Conservation (phyloP, 2,329 filamentous ascomycete species). For the Xylaria sp. region DNA sequence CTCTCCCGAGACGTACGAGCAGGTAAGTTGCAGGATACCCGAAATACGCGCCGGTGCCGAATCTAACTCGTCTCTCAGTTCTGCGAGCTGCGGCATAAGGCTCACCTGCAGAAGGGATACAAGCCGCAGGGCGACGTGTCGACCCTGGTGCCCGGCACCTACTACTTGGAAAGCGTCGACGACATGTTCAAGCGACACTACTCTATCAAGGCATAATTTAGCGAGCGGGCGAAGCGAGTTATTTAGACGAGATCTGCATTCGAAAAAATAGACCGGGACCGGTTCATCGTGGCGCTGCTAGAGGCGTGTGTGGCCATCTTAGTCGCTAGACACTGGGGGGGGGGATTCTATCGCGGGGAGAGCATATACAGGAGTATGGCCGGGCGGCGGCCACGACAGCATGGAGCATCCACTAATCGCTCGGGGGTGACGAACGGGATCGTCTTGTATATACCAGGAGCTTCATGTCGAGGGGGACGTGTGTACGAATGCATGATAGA, state of each 20-base stretch:
- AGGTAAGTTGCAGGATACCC: constrained; percentile 53
- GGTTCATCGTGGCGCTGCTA: constrained; percentile 24
- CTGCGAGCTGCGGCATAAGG: constrained; percentile 80
- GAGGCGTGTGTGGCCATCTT: constrained; percentile 20
- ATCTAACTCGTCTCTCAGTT: constrained; percentile 54
- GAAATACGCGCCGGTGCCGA: neutral
- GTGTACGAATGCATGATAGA: constrained; percentile 29
- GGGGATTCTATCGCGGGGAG: constrained; percentile 22
- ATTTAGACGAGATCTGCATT: constrained; percentile 28
- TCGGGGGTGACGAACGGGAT: constrained; percentile 20
- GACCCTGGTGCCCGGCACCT: constrained; percentile 67
- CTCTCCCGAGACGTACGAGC: constrained; percentile 72
- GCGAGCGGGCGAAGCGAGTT: constrained; percentile 5
- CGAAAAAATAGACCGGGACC: constrained; percentile 31
- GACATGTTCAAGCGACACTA: constrained; percentile 87
- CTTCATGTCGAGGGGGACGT: constrained; percentile 21
- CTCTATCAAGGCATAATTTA: constrained; percentile 67
- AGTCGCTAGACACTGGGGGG: constrained; percentile 26
- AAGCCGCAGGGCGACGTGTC: constrained; percentile 69
- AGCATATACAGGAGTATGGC: constrained; percentile 23
- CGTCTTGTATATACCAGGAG: constrained; percentile 36
- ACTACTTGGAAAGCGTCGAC: constrained; percentile 80
- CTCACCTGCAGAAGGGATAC: constrained; percentile 81
- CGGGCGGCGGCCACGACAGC: constrained; percentile 14
- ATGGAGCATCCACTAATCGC: constrained; percentile 27